Evolutionary conservation across 306 rosid species (phyloP).

Genomic region (Fragaria ananassa): DNA sequence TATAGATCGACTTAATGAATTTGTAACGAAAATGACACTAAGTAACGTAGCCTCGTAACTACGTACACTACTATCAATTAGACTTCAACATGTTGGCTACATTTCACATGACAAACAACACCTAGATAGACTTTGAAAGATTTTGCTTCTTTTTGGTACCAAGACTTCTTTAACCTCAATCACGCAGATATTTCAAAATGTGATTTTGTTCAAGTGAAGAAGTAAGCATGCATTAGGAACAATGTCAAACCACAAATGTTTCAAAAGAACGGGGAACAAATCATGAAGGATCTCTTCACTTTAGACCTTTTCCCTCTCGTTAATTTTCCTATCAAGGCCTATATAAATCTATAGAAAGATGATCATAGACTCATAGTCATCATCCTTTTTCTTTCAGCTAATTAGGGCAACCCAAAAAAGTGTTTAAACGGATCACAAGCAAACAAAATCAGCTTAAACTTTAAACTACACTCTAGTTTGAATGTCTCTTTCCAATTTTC

Average conservation of each 20-base stretch:
- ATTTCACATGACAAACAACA: background rate
- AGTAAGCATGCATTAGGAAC: background rate
- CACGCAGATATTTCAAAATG: background rate
- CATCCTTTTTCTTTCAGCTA: background rate
- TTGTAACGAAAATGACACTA: background rate
- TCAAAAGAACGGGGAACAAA: background rate
- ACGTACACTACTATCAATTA: too few species aligned
- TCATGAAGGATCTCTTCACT: background rate
- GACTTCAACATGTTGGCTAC: background rate
- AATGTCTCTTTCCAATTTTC: slow-evolving; percentile 30
- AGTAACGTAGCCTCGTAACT: background rate
- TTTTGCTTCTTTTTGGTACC: background rate
- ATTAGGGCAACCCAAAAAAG: background rate
- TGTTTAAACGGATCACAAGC: background rate
- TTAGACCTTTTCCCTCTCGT: background rate
- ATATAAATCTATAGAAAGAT: background rate
- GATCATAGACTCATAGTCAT: background rate
- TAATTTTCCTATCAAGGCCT: background rate
- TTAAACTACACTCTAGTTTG: slow-evolving; percentile 5
- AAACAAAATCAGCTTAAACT: background rate
- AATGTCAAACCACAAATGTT: background rate
- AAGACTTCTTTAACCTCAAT: background rate
- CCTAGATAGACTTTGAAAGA: background rate
- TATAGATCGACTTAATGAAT: background rate
- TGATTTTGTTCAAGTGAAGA: background rate